Evolutionary conservation across 371 early-diverging fungal genomes (phyloP).

Genomic region (Apophysomyces sp.): DNA sequence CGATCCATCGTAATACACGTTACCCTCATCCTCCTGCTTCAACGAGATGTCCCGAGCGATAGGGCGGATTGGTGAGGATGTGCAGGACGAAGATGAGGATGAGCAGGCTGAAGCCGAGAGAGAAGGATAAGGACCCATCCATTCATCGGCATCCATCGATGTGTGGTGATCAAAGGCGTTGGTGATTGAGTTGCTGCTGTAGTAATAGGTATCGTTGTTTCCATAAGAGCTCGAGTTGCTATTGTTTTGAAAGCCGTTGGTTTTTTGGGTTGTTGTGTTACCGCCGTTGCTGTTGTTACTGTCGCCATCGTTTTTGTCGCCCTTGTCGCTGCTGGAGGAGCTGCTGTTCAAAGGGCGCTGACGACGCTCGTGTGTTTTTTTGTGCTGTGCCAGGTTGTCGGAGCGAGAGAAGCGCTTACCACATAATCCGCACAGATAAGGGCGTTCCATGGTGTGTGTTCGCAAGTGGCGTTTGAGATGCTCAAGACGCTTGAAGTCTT

Average conservation of each 20-base stretch:
- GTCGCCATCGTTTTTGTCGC: not conserved
- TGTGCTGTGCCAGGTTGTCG: slow-evolving; percentile 73
- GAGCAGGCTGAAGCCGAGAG: not conserved
- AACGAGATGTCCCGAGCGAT: not conserved
- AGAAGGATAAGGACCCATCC: not conserved
- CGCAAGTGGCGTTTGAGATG: slow-evolving; percentile 83
- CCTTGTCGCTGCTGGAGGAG: slow-evolving; percentile 6
- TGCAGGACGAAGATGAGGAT: slow-evolving; percentile 12
- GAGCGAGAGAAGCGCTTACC: slow-evolving; percentile 67
- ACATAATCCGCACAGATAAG: slow-evolving; percentile 65
- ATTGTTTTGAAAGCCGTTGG: not conserved
- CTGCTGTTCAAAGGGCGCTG: not conserved
- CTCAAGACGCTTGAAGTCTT: slow-evolving; percentile 72
- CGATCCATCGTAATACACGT: not conserved
- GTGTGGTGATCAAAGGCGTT: not conserved
- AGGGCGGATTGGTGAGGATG: slow-evolving; percentile 9
- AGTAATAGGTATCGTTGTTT: not conserved
- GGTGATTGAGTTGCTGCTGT: not conserved
- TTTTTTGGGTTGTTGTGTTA: not conserved
- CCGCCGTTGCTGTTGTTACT: not conserved
- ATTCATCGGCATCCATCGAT: not conserved
- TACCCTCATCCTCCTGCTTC: slow-evolving; percentile 2
- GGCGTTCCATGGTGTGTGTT: slow-evolving; percentile 69
- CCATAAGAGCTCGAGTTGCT: too few relatives aligned
- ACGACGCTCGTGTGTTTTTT: slow-evolving; percentile 55